These are phyloP conservation scores for Cutaneotrichosporon sp. DNA, from an alignment of 1,284 basidiomycete species.

Conservation along the genomic window DNA sequence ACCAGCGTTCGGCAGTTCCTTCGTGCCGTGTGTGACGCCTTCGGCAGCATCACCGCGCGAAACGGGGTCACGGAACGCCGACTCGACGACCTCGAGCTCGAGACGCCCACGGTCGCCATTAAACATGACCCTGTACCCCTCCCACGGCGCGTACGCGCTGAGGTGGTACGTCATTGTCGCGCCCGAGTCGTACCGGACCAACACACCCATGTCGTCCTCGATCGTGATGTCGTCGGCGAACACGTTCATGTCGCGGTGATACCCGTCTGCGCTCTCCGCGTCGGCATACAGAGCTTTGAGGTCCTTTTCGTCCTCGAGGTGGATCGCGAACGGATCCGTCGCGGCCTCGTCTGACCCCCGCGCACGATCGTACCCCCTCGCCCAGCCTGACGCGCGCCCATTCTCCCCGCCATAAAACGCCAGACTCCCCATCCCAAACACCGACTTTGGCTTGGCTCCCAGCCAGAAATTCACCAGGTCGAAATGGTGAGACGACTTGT, in stretches of 20 bases:
- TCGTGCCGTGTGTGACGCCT: slow-evolving; percentile 48
- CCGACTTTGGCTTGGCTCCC: slow-evolving; percentile 52
- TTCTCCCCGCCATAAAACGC: slow-evolving; percentile 54
- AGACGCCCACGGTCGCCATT: slow-evolving; percentile 56
- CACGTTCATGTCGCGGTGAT: slow-evolving; percentile 49
- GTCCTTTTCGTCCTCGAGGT: slow-evolving; percentile 52
- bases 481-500: slow-evolving; percentile 51
- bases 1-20: slow-evolving; percentile 52
- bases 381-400: slow-evolving; percentile 54
- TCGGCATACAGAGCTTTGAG: slow-evolving; percentile 52
- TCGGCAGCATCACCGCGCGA: slow-evolving; percentile 22
- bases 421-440: slow-evolving; percentile 54
- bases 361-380: slow-evolving; percentile 51
- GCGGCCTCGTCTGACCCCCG: slow-evolving; percentile 51
- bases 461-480: slow-evolving; percentile 56
- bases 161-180: slow-evolving; percentile 57
- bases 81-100: slow-evolving; percentile 56
- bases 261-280: slow-evolving; percentile 52
- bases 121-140: slow-evolving; percentile 57
- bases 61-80: slow-evolving; percentile 27
- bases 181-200: slow-evolving; percentile 54
- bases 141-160: slow-evolving; percentile 47
- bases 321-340: slow-evolving; percentile 54
- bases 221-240: slow-evolving; percentile 54
- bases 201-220: slow-evolving; percentile 56